Conservation (phyloP, 768 basidiomycete genomes). For the Suillus subalutaceus region DNA sequence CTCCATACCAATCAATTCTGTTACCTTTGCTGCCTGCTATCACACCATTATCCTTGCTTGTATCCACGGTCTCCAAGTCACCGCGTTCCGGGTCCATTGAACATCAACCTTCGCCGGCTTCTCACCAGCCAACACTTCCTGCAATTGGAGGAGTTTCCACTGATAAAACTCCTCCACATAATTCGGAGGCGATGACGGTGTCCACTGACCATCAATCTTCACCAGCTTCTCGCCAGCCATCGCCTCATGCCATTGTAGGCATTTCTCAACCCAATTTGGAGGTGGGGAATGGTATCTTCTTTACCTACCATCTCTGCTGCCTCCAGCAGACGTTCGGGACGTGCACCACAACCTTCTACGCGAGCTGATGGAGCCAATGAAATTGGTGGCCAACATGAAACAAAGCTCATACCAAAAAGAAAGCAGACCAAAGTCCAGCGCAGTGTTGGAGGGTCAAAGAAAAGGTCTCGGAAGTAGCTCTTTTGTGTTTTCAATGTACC, state of each 20-base stretch:
- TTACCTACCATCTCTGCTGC: neutral
- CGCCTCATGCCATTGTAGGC: too few species aligned
- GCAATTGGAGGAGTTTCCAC: too few species aligned
- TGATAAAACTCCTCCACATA: neutral
- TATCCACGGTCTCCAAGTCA: neutral
- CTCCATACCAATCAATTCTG: too few species aligned
- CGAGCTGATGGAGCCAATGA: too few species aligned
- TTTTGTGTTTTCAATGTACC: neutral
- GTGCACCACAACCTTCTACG: too few species aligned
- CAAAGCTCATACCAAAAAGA: too few species aligned
- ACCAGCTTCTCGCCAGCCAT: neutral
- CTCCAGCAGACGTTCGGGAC: neutral
- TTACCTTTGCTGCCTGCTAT: too few species aligned
- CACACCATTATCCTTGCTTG: too few species aligned
- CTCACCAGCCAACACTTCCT: neutral
- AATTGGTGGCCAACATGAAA: too few species aligned
- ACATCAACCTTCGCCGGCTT: neutral
- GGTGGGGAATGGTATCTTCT: neutral
- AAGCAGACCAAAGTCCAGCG: too few species aligned
- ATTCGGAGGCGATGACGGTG: neutral
- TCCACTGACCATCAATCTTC: neutral
- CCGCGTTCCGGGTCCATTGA: neutral
- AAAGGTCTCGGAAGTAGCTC: neutral
- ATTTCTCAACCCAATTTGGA: too few species aligned
- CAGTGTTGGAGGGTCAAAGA: neutral